These are phyloP conservation scores for Serendipita indica DNA, from an alignment of 768 basidiomycete species.

Conservation along the genomic window DNA sequence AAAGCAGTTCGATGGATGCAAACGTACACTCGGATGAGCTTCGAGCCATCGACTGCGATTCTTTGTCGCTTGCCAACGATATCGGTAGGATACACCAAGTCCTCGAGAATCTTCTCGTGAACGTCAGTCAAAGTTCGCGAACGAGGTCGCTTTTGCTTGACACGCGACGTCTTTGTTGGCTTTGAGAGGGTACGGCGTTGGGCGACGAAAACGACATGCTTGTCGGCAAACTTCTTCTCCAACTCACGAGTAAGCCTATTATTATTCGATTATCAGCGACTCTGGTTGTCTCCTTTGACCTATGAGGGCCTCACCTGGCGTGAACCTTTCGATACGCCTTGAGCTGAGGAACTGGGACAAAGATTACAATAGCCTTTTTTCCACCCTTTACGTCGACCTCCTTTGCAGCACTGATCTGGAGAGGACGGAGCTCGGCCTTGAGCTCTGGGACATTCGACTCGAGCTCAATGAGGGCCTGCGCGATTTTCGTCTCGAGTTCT, in stretches of 20 bases:
- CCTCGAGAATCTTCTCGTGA: conserved; percentile 97
- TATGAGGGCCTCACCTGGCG: conserved; percentile 47
- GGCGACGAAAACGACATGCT: conserved; percentile 96
- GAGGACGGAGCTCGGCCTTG: conserved; percentile 85
- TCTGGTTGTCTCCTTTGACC: background rate
- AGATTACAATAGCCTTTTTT: conserved; percentile 98
- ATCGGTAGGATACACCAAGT: conserved; percentile 97
- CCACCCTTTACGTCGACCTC: conserved; percentile 99
- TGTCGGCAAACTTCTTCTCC: conserved; percentile 99
- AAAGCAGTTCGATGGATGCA: background rate
- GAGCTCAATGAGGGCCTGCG: conserved; percentile 92
- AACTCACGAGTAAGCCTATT: conserved; percentile 89
- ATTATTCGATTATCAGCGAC: conserved; percentile 3
- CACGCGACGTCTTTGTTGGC: conserved; percentile 83
- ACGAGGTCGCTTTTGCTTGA: conserved; percentile 91
- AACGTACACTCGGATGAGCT: conserved; percentile 93
- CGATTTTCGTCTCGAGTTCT: conserved; percentile 81
- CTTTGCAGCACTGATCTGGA: conserved; percentile 96
- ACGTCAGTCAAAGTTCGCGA: conserved; percentile 93
- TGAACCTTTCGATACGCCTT: conserved; percentile 99
- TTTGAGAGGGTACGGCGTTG: conserved; percentile 98
- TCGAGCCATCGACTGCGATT: conserved; percentile 82
- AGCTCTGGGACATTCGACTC: conserved; percentile 98
- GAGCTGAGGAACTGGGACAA: conserved; percentile 91
- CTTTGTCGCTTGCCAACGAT: conserved; percentile 98